Base-by-base conservation (phyloP, 192 early-diverging fungal genomes). In the Entomortierella parvispora region DNA sequence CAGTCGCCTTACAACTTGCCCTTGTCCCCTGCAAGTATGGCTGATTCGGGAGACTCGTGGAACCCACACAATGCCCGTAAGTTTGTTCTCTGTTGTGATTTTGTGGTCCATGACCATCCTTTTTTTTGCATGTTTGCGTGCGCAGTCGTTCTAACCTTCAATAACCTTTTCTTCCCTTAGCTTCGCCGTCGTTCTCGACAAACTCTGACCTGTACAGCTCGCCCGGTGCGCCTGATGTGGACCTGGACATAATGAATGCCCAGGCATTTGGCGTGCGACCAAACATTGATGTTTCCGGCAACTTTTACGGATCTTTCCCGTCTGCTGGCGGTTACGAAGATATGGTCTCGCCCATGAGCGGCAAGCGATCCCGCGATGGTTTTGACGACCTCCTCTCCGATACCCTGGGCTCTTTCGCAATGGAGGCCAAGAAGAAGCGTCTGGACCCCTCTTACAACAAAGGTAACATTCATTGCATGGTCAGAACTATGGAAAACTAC, bases 381-480 rank as follows among this genome's bases (percentile, higher is more conserved):
- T 62, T 63, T 42, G 68, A 68, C 26, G 71, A 81, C 42, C 12
- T 72, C 17, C 20, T 74, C 9, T 61, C 71, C 26, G 71, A 81
- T 49, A 82, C 71, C 8, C 45, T 82, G 23, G 80, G 75, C 32
- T 65, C 63, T 5, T 78, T 82, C 31, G 62, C 60, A 12, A 59
- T 66, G 22, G 80, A 82, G 28, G 63, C 69, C 5, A 82, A 82
- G 54, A 82, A 77, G 57, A 82, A 78, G 50, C 63, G 74, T 15
- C 40, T 78, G 34, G 68, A 82, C 14, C 69, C 72, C 11, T 53
- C 61, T 2, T 82, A 82, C 25, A 72, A 68, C 43, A 64, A 82
- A 59, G 74, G 80, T 77, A 82, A 67, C 33, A 20, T 17, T 29
- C 9, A n/a, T 0, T 9, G 4, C 12, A 61, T 31, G 42, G 50